Percentiles rank a stretch among this genome's conserved stretches.
Conservation (phyloP, 805 yeast species). For the Pichia occidentalis region DNA sequence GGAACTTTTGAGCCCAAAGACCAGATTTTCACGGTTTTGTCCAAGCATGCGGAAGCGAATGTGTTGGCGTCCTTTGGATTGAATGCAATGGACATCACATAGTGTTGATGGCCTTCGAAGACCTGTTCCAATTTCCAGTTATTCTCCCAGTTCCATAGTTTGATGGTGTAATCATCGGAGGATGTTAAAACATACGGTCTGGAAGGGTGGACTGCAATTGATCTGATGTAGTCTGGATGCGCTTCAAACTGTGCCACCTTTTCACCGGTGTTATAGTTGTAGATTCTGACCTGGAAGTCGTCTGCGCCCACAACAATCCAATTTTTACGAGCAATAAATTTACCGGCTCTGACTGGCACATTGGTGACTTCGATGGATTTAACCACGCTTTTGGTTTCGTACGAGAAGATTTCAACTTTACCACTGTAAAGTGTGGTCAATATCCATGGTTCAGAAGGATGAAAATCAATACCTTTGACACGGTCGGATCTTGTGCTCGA, state of each 20-base stretch:
- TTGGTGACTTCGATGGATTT: conserved; percentile 92
- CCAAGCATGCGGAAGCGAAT: conserved; percentile 95
- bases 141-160: conserved; percentile 97
- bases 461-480: conserved; percentile 96
- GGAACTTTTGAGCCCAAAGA: conserved; percentile 81
- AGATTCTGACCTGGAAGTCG: conserved; percentile 90
- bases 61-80: conserved; percentile 97
- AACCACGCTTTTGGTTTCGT: conserved; percentile 76
- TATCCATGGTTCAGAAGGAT: conserved; percentile 97
- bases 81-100: conserved; percentile 88
- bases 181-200: conserved; percentile 85
- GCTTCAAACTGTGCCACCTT: conserved; percentile 94
- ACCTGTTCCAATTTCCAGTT: conserved; percentile 86
- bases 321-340: conserved; percentile 89
- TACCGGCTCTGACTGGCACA: conserved; percentile 93
- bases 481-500: conserved; percentile 91
- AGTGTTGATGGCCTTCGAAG: conserved; percentile 94
- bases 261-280: conserved; percentile 93
- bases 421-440: conserved; percentile 88
- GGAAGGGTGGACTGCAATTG: conserved; percentile 89
- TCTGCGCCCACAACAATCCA: conserved; percentile 97
- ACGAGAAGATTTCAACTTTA: conserved; percentile 87
- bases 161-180: conserved; percentile 86
- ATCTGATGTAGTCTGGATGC: conserved; percentile 93
- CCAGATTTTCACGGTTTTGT: conserved; percentile 96